Evolutionary conservation across 495 filamentous ascomycete species (phyloP), one percentile per base, ranked within the genome.

Genomic region (Aspergillus taichungensis): DNA sequence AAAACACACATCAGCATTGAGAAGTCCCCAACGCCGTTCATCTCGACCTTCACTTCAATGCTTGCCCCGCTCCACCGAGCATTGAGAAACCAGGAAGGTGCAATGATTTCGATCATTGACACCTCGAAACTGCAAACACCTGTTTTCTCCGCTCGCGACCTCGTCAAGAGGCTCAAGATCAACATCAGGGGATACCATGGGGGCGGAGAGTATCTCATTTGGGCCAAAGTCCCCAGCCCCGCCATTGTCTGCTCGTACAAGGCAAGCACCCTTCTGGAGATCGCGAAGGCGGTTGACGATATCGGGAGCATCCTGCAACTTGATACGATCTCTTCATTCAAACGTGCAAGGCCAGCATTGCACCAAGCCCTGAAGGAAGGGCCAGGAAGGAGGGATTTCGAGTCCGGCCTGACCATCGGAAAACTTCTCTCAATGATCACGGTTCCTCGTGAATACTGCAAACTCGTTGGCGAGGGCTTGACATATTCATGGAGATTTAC

Each of bases 11-110:
- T 63, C 0, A 43, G 46, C 0, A 61, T 48, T 10, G 27, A 46
- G 7, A 28, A 46, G 0, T 30, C 46, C 1, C 37, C 38, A 0
- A 51, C 59, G 0, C 68, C 68, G 0, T 68, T 71, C 11, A 67
- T 72, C 6, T 72, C 68, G 0, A 57, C 60, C 0, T 61, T 49
- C 6, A 35, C 12, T 0, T 47, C 52, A 0, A 54, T 57, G 5
- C 42, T 69, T 1, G 40, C 59, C 2, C 66, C 68, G 1, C 37
- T 72, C 0, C 68, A 72, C 41, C 46, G 66, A 29, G 59, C 53
- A 0, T n/a, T 69, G 6, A 31, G 47, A 2, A 40, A 50, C 2
- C n/a, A 51, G n/a, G 51, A 59, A 14, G 56, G 50, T 0, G 63
- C 68, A 0, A 50, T 54, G 1, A 30, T 71, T 3, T 43, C 49